phyloP scores from a whole-genome alignment of 805 yeast species.

The Peterozyma toletana region DNA sequence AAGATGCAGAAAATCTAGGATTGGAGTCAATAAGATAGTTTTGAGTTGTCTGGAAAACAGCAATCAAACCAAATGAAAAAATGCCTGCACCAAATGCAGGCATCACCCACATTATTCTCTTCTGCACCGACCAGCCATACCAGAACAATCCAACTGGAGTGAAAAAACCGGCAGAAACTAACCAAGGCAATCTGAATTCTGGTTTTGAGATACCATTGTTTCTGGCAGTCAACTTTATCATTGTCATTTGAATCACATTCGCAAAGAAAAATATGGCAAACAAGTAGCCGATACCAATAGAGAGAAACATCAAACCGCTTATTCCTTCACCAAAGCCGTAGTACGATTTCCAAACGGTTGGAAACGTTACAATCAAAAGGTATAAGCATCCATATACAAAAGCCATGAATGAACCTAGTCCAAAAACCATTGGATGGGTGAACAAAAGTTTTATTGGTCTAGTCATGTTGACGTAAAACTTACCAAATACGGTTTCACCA shows the following conservation, averaged over 20 bases:
- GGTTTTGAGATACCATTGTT: constrained; percentile 54
- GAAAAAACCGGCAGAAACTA: constrained; percentile 40
- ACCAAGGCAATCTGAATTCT: constrained; percentile 49
- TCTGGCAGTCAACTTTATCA: constrained; percentile 25
- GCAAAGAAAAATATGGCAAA: constrained; percentile 46
- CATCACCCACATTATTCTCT: constrained; percentile 51
- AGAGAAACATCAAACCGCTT: constrained; percentile 51
- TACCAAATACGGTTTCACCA: constrained; percentile 31
- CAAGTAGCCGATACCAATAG: constrained; percentile 48
- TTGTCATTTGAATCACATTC: constrained; percentile 31
- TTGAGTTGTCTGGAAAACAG: constrained; percentile 63
- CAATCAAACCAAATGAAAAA: constrained; percentile 52
- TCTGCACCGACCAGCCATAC: constrained; percentile 68
- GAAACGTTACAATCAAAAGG: constrained; percentile 54
- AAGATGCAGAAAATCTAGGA: constrained; percentile 61
- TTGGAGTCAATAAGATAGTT: constrained; percentile 68
- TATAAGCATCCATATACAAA: constrained; percentile 62
- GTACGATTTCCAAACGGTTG: constrained; percentile 36
- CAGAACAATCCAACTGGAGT: constrained; percentile 58
- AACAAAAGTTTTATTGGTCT: constrained; percentile 48
- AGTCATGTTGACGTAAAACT: constrained; percentile 33
- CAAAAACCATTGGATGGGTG: constrained; percentile 57
- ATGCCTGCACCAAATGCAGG: constrained; percentile 55
- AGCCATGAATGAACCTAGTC: constrained; percentile 59
- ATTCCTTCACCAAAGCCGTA: constrained; percentile 43